Percentiles rank a stretch among this genome's conserved stretches.
Evolutionary conservation across 2,329 filamentous ascomycete species (phyloP).

Genomic region (Aspergillus sp.): DNA sequence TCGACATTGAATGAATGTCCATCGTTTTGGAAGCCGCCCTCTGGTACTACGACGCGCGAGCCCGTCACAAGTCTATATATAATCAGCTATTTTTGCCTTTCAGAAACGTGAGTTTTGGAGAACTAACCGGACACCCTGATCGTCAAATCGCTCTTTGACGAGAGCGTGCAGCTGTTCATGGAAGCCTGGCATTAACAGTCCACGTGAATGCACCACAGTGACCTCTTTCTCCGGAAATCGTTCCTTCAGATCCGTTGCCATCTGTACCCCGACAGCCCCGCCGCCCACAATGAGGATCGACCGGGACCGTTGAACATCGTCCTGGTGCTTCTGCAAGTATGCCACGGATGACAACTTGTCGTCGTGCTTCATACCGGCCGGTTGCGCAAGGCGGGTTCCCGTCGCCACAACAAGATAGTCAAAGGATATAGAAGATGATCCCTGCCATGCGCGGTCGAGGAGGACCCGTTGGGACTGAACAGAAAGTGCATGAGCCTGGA

Average conservation of each 20-base stretch:
- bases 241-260: constrained; percentile 52
- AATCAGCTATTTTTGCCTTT: neutral
- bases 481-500: constrained; percentile 34
- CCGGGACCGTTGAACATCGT: constrained; percentile 26
- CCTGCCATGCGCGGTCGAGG: constrained; percentile 37
- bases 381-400: constrained; percentile 33
- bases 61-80: constrained; percentile 27
- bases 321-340: constrained; percentile 35
- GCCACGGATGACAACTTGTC: constrained; percentile 34
- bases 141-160: constrained; percentile 33
- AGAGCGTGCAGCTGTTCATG: constrained; percentile 31
- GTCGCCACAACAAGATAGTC: constrained; percentile 37
- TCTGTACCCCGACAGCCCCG: constrained; percentile 52
- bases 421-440: constrained; percentile 30
- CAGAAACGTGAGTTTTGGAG: neutral
- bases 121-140: constrained; percentile 29
- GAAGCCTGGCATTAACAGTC: constrained; percentile 36
- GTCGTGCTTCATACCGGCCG: constrained; percentile 32
- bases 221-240: constrained; percentile 49
- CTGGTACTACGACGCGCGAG: constrained; percentile 28
- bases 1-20: constrained; percentile 27
- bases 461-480: constrained; percentile 27
- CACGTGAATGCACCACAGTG: constrained; percentile 49
- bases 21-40: constrained; percentile 26
- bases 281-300: constrained; percentile 45